Evolutionary conservation across 225 moss, liverwort and hornwort species (phyloP).

Genomic region (Takakia lepidozioides): DNA sequence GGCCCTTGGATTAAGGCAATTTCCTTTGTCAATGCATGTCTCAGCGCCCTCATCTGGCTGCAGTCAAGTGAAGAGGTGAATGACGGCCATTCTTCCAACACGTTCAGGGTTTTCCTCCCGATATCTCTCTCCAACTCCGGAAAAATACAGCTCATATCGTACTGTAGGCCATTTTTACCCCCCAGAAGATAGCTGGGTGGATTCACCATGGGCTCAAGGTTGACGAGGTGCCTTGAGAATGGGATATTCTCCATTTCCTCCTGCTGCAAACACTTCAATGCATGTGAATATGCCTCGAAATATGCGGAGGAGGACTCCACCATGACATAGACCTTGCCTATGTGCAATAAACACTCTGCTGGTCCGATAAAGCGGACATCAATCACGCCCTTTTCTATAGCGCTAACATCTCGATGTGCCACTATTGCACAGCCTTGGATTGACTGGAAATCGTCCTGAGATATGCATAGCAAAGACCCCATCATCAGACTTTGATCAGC

Average conservation of each 20-base stretch:
- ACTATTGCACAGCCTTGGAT: constrained; percentile 20
- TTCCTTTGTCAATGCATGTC: constrained; percentile 45
- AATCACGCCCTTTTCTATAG: constrained; percentile 9
- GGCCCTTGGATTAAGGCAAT: constrained; percentile 49
- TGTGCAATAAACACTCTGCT: not conserved
- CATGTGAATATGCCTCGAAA: constrained; percentile 39
- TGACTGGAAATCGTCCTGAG: constrained; percentile 22
- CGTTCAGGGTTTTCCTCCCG: constrained; percentile 17
- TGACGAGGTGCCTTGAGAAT: constrained; percentile 22
- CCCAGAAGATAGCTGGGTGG: constrained; percentile 23
- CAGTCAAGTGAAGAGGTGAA: constrained; percentile 14
- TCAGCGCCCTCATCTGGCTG: constrained; percentile 35
- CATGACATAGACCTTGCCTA: constrained; percentile 25
- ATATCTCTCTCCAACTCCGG: constrained; percentile 8
- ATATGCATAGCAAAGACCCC: constrained; percentile 35
- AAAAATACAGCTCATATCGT: constrained; percentile 28
- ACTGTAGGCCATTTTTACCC: constrained; percentile 1
- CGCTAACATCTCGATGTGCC: constrained; percentile 3
- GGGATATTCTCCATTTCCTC: constrained; percentile 33
- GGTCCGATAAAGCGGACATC: constrained; percentile 14
- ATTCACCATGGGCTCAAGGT: constrained; percentile 18
- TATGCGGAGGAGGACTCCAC: constrained; percentile 36
- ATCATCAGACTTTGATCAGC: constrained; percentile 17
- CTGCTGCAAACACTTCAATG: constrained; percentile 24
- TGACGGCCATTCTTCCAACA: constrained; percentile 18